Evolutionary conservation across 257 asterid genomes (phyloP), one percentile per base, ranked within the genome.

Genomic region (Osmanthus fragrans): DNA sequence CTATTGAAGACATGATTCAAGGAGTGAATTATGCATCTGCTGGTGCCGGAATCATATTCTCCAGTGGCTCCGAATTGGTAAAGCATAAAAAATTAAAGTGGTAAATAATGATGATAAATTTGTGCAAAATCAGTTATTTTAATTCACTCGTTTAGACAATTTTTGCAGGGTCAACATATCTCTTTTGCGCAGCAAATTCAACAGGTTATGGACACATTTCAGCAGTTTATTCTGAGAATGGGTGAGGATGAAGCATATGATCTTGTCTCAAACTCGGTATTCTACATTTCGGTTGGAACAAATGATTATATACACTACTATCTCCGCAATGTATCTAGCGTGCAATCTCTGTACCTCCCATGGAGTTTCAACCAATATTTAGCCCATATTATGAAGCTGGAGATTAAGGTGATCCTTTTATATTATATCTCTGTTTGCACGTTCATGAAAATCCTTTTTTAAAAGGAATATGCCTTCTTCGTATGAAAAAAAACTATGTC

Each of bases 51-150:
- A 90, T 93, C 80, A 92, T 96, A 74, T 91, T 88, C 84, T 90
- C 99, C 13, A 93, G 99, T 76, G 99, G 99, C 72, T 86, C 99
- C 64, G 98, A 92, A 84, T 84, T 93, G 98, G 99, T 95, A 87
- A 1, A 7, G 18, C 71, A 21, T 58, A 63, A 63, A 27, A 27
- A 3, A 0, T 18, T 25, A 23, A 60, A 54, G 1, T 47, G n/a
- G 7, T 47, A 54, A 16, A 19, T 5, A 19, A 54, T 21, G 12
- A 21, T 58, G 36, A 63, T 10, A 3, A 7, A 8, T 3, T 25
- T 63, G 32, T 60, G 33, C 68, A 21, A 60, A 8, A 16, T 51
- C 21, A 51, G 54, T 58, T 21, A 54, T 6, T 19, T 2, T 54
- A 54, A 34, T 32, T 36, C n/a, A 47, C 19, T 37, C 16, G 74